Percentiles rank a stretch among this genome's conserved stretches.
Evolutionary conservation across 495 filamentous ascomycete species (phyloP).

Genomic region (Penicillium cinerascens): DNA sequence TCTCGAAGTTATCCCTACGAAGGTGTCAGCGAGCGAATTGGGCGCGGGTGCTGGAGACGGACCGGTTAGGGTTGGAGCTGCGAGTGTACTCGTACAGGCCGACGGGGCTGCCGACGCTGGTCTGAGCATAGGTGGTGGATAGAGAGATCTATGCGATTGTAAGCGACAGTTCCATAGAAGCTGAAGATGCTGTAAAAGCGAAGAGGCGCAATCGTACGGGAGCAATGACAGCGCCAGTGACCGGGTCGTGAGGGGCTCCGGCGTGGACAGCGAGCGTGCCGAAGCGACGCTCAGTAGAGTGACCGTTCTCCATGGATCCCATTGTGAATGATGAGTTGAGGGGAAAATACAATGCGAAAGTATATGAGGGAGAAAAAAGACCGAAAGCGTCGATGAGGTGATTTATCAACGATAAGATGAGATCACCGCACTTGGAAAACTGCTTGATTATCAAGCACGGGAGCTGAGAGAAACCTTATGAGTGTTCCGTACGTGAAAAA

Average conservation of each 20-base stretch:
- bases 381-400: constrained; percentile 10
- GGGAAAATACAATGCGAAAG: constrained; percentile 10
- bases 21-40: neutral
- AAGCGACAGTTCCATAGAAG: neutral
- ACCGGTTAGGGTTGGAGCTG: constrained; percentile 89
- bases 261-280: constrained; percentile 94
- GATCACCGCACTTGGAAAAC: constrained; percentile 20
- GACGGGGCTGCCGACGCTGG: constrained; percentile 76
- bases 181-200: neutral
- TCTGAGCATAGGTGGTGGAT: constrained; percentile 90
- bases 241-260: constrained; percentile 82
- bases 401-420: constrained; percentile 17
- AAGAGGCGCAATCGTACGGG: constrained; percentile 46
- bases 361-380: neutral
- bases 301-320: constrained; percentile 29
- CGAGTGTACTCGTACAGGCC: constrained; percentile 88
- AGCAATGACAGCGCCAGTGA: constrained; percentile 92
- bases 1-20: constrained; percentile 78
- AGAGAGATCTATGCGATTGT: constrained; percentile 69
- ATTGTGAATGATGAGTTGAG: constrained; percentile 9
- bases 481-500: constrained; percentile 5
- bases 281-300: constrained; percentile 57
- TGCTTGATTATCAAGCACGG: constrained; percentile 20
- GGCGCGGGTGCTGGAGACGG: constrained; percentile 4
- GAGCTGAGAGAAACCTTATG: constrained; percentile 1